phyloP scores from a whole-genome alignment of 2,329 filamentous ascomycete genomes.

The Colletotrichum camelliae region DNA sequence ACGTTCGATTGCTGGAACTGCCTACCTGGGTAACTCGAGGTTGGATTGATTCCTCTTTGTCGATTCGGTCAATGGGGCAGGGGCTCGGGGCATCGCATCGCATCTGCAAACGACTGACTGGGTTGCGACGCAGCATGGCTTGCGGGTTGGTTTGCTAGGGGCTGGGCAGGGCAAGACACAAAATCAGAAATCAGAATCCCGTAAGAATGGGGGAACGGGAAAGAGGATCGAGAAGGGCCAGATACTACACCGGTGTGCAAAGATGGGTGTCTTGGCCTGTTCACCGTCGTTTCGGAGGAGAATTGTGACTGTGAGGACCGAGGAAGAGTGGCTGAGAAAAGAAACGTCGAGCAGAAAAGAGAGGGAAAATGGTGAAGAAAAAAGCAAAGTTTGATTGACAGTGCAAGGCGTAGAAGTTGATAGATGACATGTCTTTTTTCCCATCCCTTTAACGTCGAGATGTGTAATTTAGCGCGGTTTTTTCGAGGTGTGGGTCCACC shows the following conservation, averaged over 20 bases:
- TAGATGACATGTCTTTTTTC: background rate
- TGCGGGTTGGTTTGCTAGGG: background rate
- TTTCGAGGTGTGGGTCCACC: too few species aligned
- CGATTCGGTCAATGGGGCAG: background rate
- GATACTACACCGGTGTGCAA: background rate
- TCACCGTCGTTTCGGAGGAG: slow-evolving; percentile 14
- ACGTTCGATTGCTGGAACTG: background rate
- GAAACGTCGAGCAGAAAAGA: background rate
- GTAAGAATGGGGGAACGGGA: background rate
- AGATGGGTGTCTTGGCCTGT: slow-evolving; percentile 3
- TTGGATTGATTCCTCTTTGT: background rate
- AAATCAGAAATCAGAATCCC: background rate
- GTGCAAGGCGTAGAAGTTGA: slow-evolving; percentile 10
- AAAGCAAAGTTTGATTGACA: slow-evolving; percentile 8
- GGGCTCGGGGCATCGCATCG: background rate
- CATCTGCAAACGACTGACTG: background rate
- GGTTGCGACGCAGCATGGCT: background rate
- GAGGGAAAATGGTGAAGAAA: background rate
- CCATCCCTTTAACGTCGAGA: too few species aligned
- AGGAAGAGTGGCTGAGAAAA: background rate
- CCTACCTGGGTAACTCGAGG: background rate
- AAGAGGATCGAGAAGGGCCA: background rate
- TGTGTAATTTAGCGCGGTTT: too few species aligned
- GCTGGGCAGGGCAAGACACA: background rate
- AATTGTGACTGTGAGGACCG: background rate